Evolutionary conservation across 306 rosid genomes (phyloP), one percentile per base, ranked within the genome.

Genomic region (Quercus glauca): DNA sequence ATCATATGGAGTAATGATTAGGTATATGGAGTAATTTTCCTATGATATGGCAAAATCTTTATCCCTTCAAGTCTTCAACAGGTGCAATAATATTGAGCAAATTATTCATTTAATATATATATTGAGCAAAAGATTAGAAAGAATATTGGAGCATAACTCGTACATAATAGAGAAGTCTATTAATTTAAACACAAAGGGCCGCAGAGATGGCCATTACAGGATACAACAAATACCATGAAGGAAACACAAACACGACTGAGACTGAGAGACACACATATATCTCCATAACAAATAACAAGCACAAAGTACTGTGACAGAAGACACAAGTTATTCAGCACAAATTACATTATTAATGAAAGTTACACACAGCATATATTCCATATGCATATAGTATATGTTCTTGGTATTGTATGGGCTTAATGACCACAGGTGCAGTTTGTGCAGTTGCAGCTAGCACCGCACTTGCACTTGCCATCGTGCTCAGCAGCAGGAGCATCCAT

Each of bases 381-480:
- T 55, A 68, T 64, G 0, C 45, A 41, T 41, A 41, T 41, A 41
- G 45, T 41, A 43, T 56, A 81, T 82, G 83, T 81, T 29, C 69
- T 35, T 19, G 69, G 69, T 25, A 0, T 70, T 72, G 59, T 52
- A n/a, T 3, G 59, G 70, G 56, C 73, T 88, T 82, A 92, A 11
- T 78, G 63, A 69, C 89, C 88, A 41, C 98, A 94, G 35, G 83
- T 73, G 89, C 98, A 91, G 88, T 84, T 55, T 28, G 13, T 58
- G 52, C 95, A 91, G 52, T 78, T 0, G 88, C 98, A 91, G 93
- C 23, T 73, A 35, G 89, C 1, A 25, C 93, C 93, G 45, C 98
- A 92, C 82, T 83, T 94, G 98, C 98, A 94, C 55, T 87, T 89
- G 53, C 94, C 94, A 1, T 64, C 83, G 59, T 88, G 59, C 90